Percentiles rank a stretch among this genome's conserved stretches.
phyloP scores from a whole-genome alignment of 2,329 filamentous ascomycete genomes.

The Fusarium sp. region DNA sequence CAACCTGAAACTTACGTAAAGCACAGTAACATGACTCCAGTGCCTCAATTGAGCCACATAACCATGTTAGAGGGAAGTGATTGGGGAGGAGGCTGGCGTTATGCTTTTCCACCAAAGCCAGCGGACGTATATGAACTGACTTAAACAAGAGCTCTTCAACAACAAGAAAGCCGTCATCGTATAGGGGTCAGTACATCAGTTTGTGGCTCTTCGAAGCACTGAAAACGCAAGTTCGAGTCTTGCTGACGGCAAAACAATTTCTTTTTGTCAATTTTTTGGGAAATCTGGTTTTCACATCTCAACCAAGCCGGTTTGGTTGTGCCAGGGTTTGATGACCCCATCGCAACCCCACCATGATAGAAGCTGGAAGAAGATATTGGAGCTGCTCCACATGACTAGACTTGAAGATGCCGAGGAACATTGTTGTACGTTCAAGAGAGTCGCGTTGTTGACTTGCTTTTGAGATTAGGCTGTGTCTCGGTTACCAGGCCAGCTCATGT shows the following conservation, averaged over 20 bases:
- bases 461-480: too few species aligned
- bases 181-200: constrained; percentile 47
- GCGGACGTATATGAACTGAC: background rate
- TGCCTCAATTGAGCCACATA: background rate
- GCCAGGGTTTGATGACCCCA: constrained; percentile 17
- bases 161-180: constrained; percentile 40
- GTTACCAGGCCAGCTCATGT: too few species aligned
- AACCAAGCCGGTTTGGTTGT: background rate
- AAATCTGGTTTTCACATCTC: background rate
- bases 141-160: background rate
- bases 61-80: background rate
- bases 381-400: background rate
- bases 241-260: constrained; percentile 38
- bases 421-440: too few species aligned
- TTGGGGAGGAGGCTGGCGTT: background rate
- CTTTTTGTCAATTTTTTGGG: constrained; percentile 18
- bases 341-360: constrained; percentile 10
- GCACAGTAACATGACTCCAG: background rate
- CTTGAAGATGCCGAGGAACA: too few species aligned
- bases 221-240: constrained; percentile 47
- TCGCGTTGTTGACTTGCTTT: too few species aligned
- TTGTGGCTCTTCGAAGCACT: constrained; percentile 44
- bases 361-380: background rate
- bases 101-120: background rate
- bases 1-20: too few species aligned